Base-by-base conservation (phyloP, 2,329 filamentous ascomycete species). In the Endothia cerciana region DNA sequence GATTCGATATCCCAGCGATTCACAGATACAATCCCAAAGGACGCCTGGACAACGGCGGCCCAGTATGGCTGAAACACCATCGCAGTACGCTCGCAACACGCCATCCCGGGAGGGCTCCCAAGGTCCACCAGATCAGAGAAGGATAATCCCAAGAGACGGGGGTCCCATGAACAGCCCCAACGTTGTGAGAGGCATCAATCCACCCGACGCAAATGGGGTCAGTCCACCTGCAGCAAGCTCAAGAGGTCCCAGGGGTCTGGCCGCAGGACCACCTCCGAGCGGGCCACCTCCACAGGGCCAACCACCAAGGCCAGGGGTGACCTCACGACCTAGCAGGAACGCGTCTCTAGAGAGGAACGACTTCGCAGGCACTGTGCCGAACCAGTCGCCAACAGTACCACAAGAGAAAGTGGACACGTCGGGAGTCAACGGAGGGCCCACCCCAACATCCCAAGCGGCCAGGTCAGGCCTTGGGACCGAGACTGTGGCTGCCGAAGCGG, bases 1-100 rank as follows among this genome's bases (percentile, higher is more conserved):
- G 79, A 99, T 99, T 71, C 88, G 95, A 70, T 99, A 99, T 77
- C 95, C 95, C 1, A 94, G 92, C 71, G 94, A 97, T 73, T 79
- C 83, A 4, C 83, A 82, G 68, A 76, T 77, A 19, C 75, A 77
- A 49, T 74, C 77, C 7, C 71, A 72, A 47, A 74, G 69, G 68
- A 47, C 65, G 67, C 62, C 66, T 41, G 70, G 30, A 30, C 65
- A 22, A 72, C 65, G 74, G 59, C 75, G 76, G 4, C 77, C 75
- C n/a, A 78, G 77, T 68, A 69, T 69, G 63, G 71, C 66, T 68
- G 74, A 76, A 65, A 68, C 70, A 8, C 68, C 73, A 19, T 70
- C 71, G 40, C 75, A 71, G 55, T 64, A 73, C 15, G 70, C 70
- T 28, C 79, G 83, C 17, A 77, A 76, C 41, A 66, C 78, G 22